Base-by-base conservation (phyloP, 108 stramenopile genomes). In the Fragilaria crotonensis region DNA sequence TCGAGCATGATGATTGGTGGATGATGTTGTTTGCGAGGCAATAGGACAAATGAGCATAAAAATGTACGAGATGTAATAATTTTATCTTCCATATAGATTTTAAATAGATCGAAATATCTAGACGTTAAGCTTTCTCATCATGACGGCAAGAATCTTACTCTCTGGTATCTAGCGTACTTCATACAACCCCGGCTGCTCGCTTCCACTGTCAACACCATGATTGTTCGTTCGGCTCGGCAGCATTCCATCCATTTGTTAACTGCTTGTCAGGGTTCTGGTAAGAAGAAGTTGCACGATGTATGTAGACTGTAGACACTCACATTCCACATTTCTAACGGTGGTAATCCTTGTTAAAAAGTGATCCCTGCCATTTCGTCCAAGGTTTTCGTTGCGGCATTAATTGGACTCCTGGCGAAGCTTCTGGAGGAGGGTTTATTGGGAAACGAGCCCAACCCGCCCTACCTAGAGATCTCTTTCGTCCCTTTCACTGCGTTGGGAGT, bases 401-500 rank as follows among this genome's bases (percentile, higher is more conserved):
- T 61, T 19, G 60, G 48, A 19, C 3, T 61, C 3, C 1, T 50
- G 18, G 60, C 30, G 1, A 31, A 20, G 18, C 29, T 61, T 49
- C 20, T 61, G 20, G 17, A 49, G 29, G 60, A 56, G 2, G 60
- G 46, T 32, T 11, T 61, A 1, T 32, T 50, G 2, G 60, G 60
- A 25, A 32, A 32, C n/a, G 29, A 19, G 5, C 2, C 48, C 11
- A 25, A 31, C n/a, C 22, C 19, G 14, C n/a, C 25, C n/a, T 41
- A 41, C 36, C 18, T 30, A 21, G 20, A n/a, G 1, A 25, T 61
- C 2, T 17, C 45, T 7, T 61, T 61, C 4, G 28, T 29, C 29
- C 60, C 60, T 11, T 61, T 61, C 27, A 61, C 60, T 22, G 60
- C 60, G 20, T 29, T 61, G 11, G 60, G 60, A 30, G 60, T 61